Conservation (phyloP, 257 asterid species). For the Solanum dulcamara region DNA sequence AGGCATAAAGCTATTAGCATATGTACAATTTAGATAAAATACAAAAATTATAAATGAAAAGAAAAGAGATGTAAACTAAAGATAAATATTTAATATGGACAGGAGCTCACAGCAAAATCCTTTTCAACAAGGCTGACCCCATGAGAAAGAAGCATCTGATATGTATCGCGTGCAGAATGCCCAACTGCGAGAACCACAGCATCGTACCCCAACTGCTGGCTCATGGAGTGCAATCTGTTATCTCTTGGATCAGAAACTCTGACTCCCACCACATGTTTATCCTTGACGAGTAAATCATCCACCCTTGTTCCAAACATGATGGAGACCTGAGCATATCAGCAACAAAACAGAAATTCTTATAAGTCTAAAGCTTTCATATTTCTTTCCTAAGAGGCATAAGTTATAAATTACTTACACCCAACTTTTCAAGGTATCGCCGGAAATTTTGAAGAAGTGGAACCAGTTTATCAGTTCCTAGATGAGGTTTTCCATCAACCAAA, state of each 20-base stretch:
- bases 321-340: constrained; percentile 43
- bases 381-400: constrained; percentile 5
- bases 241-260: constrained; percentile 51
- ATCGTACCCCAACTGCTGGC: constrained; percentile 51
- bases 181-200: constrained; percentile 95
- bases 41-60: neutral
- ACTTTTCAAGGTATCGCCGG: constrained; percentile 55
- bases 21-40: neutral
- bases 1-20: neutral
- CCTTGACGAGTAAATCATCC: constrained; percentile 74
- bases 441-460: constrained; percentile 74
- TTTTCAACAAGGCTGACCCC: constrained; percentile 56
- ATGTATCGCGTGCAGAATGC: constrained; percentile 95
- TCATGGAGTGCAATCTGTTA: constrained; percentile 6
- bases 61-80: neutral
- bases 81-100: neutral
- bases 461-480: constrained; percentile 89
- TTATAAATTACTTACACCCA: constrained; percentile 62
- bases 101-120: constrained; percentile 77
- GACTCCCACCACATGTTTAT: constrained; percentile 55
- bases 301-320: constrained; percentile 81
- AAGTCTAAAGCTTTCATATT: neutral
- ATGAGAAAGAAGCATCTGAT: constrained; percentile 78
- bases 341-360: neutral
- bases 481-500: constrained; percentile 91